phyloP scores from a whole-genome alignment of 2,329 filamentous ascomycete genomes.

The Fusarium piperis region DNA sequence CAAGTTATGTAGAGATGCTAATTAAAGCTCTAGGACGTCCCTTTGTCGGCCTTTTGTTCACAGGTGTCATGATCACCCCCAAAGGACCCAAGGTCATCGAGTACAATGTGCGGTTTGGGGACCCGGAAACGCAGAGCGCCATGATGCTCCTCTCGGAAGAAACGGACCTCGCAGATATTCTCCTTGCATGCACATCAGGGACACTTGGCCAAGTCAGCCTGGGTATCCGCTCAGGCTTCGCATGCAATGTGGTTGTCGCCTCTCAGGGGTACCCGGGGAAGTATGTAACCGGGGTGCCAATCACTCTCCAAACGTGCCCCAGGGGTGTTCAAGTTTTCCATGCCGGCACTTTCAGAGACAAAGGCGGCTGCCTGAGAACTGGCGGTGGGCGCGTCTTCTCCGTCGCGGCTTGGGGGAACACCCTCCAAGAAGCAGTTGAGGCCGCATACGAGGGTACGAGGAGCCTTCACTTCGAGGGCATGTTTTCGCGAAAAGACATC shows the following conservation, averaged over 20 bases:
- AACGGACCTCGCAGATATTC: slow-evolving; percentile 83
- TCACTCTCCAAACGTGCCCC: slow-evolving; percentile 52
- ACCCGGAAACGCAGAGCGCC: slow-evolving; percentile 87
- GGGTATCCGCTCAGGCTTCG: slow-evolving; percentile 70
- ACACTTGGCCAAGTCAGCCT: slow-evolving; percentile 72
- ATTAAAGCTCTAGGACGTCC: slow-evolving; percentile 44
- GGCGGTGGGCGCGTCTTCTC: slow-evolving; percentile 88
- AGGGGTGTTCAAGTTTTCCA: slow-evolving; percentile 79
- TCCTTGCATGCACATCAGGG: slow-evolving; percentile 81
- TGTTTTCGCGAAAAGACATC: slow-evolving; percentile 90
- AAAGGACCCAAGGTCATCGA: slow-evolving; percentile 81
- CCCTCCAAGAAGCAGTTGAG: slow-evolving; percentile 78
- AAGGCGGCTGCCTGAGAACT: slow-evolving; percentile 69
- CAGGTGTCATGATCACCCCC: slow-evolving; percentile 85
- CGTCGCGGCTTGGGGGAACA: slow-evolving; percentile 73
- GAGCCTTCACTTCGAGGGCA: slow-evolving; percentile 78
- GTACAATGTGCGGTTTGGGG: slow-evolving; percentile 90
- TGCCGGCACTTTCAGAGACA: slow-evolving; percentile 75
- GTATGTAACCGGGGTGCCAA: slow-evolving; percentile 77
- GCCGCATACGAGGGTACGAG: slow-evolving; percentile 78
- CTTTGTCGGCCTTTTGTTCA: slow-evolving; percentile 78
- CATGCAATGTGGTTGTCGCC: slow-evolving; percentile 85
- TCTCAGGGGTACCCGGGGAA: slow-evolving; percentile 84
- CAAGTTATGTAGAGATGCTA: background rate
- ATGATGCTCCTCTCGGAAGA: slow-evolving; percentile 77